Conservation (phyloP, 371 early-diverging fungal genomes). For the Synchytrium microbalum region DNA sequence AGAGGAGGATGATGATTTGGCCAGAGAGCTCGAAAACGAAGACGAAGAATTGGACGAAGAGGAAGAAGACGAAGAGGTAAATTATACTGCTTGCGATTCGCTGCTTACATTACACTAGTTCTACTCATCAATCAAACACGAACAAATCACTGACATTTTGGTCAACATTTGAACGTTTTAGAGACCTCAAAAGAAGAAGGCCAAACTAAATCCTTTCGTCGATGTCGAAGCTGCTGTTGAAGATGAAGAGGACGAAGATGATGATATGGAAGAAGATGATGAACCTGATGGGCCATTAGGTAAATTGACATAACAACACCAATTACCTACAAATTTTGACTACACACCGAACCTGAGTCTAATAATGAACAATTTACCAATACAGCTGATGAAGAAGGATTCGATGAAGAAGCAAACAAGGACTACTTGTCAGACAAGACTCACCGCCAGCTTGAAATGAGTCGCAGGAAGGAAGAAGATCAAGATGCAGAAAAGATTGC, state of each 20-base stretch:
- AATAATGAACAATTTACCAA: background rate
- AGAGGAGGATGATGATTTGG: constrained; percentile 36
- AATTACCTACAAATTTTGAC: background rate
- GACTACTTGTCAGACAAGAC: constrained; percentile 38
- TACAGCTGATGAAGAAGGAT: constrained; percentile 42
- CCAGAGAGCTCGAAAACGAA: constrained; percentile 58
- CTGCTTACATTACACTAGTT: background rate
- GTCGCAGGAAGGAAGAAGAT: constrained; percentile 56
- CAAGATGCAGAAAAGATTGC: constrained; percentile 82
- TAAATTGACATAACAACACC: constrained; percentile 3
- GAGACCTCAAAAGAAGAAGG: constrained; percentile 35
- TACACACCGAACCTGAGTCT: background rate
- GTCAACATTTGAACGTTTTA: too few relatives aligned
- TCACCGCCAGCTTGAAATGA: constrained; percentile 60
- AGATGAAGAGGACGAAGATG: constrained; percentile 69
- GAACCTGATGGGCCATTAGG: constrained; percentile 4
- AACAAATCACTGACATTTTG: too few relatives aligned
- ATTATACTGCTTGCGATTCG: constrained; percentile 36
- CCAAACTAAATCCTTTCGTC: constrained; percentile 34
- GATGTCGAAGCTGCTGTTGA: constrained; percentile 66
- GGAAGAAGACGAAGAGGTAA: constrained; percentile 28
- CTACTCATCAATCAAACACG: constrained; percentile 16
- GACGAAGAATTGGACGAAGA: constrained; percentile 31
- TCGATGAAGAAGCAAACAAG: constrained; percentile 58
- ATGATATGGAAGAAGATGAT: constrained; percentile 44